Conservation (phyloP, 257 asterid genomes). For the Plectranthus barbatus region DNA sequence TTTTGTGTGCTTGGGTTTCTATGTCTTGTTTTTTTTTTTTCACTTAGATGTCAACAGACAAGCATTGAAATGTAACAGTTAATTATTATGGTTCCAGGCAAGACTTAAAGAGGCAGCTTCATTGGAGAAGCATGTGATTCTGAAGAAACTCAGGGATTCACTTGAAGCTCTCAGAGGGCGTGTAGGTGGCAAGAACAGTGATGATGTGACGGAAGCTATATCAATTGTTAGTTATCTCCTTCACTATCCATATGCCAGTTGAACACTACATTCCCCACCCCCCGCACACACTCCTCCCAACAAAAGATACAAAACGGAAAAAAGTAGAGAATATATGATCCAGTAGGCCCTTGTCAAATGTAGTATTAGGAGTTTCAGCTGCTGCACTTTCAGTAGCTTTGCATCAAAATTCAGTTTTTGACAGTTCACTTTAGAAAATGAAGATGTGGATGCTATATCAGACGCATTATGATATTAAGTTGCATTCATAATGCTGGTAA, state of each 20-base stretch:
- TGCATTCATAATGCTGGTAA: too few relatives aligned
- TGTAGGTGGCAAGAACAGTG: constrained; percentile 66
- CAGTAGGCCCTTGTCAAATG: not conserved
- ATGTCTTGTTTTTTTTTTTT: not conserved
- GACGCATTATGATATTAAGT: too few relatives aligned
- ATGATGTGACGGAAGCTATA: constrained; percentile 88
- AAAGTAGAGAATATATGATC: too few relatives aligned
- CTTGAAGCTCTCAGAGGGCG: constrained; percentile 85
- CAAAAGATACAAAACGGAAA: too few relatives aligned
- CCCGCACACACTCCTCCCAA: too few relatives aligned
- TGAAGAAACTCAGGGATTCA: constrained; percentile 88
- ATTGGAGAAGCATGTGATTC: constrained; percentile 84
- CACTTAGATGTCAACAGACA: not conserved
- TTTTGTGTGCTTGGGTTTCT: not conserved
- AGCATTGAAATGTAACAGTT: not conserved
- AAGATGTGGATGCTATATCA: too few relatives aligned
- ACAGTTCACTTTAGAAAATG: not conserved
- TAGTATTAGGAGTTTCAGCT: not conserved
- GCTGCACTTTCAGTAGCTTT: not conserved
- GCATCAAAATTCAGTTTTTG: not conserved
- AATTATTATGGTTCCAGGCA: constrained; percentile 45
- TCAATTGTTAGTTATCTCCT: constrained; percentile 53
- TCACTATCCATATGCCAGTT: not conserved
- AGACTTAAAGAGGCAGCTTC: constrained; percentile 89
- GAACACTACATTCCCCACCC: not conserved